These are phyloP conservation scores for Euphorbia peplus DNA, from an alignment of 345 rosid species.

Conservation along the genomic window DNA sequence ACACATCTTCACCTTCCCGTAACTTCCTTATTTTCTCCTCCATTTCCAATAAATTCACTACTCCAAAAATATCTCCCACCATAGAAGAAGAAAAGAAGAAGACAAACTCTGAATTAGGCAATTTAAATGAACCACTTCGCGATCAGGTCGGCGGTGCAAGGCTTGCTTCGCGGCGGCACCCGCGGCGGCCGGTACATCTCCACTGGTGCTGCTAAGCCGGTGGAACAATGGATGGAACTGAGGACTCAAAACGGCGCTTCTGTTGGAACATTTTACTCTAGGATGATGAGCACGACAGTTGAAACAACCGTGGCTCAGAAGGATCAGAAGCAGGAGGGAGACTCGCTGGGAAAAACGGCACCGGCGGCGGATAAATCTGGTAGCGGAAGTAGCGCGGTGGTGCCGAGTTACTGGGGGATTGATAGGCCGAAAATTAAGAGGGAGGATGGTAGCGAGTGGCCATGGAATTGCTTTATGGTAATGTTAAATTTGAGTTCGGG, in stretches of 20 bases:
- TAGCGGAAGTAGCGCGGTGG: background rate
- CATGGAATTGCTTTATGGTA: conserved; percentile 84
- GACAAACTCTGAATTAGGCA: background rate
- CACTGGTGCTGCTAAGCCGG: conserved; percentile 1
- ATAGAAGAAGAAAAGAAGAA: background rate
- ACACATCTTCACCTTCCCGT: background rate
- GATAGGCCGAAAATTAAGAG: conserved; percentile 46
- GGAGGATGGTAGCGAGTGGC: conserved; percentile 71
- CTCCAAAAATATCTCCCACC: too few relatives aligned
- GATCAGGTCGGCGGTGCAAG: background rate
- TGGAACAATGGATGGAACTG: background rate
- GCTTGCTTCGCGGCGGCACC: background rate
- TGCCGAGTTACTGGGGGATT: conserved; percentile 71
- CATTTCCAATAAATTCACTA: background rate
- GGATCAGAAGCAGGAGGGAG: background rate
- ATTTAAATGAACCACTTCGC: background rate
- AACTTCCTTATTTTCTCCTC: background rate
- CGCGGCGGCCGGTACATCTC: conserved; percentile 6
- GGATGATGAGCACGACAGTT: background rate
- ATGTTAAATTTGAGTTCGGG: too few relatives aligned
- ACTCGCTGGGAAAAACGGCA: background rate
- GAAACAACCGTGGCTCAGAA: conserved; percentile 1
- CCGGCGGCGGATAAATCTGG: too few relatives aligned
- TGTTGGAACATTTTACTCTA: background rate
- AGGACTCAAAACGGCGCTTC: background rate